These are phyloP conservation scores for Penicillium cataractarum DNA, from an alignment of 495 filamentous ascomycete genomes.

Conservation along the genomic window DNA sequence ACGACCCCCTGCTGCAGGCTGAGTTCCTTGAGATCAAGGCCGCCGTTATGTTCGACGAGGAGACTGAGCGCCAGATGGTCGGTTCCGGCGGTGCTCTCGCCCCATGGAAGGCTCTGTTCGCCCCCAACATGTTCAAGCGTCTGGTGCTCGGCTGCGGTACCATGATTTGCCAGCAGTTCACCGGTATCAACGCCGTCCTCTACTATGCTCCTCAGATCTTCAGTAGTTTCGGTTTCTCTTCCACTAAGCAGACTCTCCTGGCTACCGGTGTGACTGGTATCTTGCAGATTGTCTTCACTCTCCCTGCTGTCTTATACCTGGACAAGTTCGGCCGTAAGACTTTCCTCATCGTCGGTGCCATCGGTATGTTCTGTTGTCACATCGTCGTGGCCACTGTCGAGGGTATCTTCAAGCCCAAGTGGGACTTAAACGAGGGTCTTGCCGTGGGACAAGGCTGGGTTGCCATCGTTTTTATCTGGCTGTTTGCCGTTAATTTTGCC, in stretches of 20 bases:
- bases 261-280: constrained; percentile 73
- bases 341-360: constrained; percentile 70
- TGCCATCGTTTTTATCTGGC: constrained; percentile 45
- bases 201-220: constrained; percentile 58
- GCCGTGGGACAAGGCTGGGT: constrained; percentile 43
- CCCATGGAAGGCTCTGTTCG: constrained; percentile 57
- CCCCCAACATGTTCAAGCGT: constrained; percentile 63
- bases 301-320: constrained; percentile 67
- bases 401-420: constrained; percentile 39
- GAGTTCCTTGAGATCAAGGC: constrained; percentile 71
- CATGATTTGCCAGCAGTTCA: constrained; percentile 61
- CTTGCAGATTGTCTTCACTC: constrained; percentile 70
- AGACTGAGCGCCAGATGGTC: constrained; percentile 58
- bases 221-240: constrained; percentile 31
- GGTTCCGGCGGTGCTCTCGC: constrained; percentile 56
- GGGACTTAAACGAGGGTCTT: constrained; percentile 30
- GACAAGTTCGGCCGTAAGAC: constrained; percentile 72
- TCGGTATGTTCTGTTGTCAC: constrained; percentile 66
- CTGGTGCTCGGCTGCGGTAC: constrained; percentile 56
- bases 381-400: constrained; percentile 46
- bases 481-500: constrained; percentile 47
- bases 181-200: constrained; percentile 65
- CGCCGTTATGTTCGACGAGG: constrained; percentile 58
- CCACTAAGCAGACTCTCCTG: constrained; percentile 59
- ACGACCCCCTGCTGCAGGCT: constrained; percentile 65